Percentiles rank a stretch among this genome's conserved stretches.
Evolutionary conservation across 2,329 filamentous ascomycete species (phyloP).

Genomic region (Diaporthe nobilis): DNA sequence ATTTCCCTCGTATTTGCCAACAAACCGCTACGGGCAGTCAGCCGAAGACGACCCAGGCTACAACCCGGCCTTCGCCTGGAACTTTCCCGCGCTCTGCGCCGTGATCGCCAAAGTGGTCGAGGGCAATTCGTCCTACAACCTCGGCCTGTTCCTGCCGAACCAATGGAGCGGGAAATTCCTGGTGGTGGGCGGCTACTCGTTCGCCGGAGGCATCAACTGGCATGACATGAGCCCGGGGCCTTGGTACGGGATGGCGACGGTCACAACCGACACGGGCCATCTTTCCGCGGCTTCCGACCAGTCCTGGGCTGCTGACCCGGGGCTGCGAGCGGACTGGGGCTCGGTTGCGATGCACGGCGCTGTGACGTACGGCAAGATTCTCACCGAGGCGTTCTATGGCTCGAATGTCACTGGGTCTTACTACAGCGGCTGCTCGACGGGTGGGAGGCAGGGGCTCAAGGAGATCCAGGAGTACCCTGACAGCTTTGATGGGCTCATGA

Average conservation of each 20-base stretch:
- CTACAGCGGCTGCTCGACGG: slow-evolving; percentile 65
- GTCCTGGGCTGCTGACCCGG: slow-evolving; percentile 56
- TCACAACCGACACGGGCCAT: slow-evolving; percentile 62
- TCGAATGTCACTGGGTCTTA: slow-evolving; percentile 52
- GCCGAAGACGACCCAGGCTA: slow-evolving; percentile 28
- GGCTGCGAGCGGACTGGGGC: slow-evolving; percentile 54
- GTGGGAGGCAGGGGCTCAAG: slow-evolving; percentile 64
- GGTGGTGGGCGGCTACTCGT: slow-evolving; percentile 43
- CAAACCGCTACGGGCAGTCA: slow-evolving; percentile 30
- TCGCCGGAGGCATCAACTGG: slow-evolving; percentile 53
- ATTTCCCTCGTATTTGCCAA: background rate
- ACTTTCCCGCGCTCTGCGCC: slow-evolving; percentile 52
- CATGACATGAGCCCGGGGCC: slow-evolving; percentile 46
- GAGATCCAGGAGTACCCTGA: slow-evolving; percentile 61
- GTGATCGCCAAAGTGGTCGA: slow-evolving; percentile 50
- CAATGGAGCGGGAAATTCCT: slow-evolving; percentile 52
- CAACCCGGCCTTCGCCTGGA: slow-evolving; percentile 25
- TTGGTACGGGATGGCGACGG: slow-evolving; percentile 57
- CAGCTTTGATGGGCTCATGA: slow-evolving; percentile 60
- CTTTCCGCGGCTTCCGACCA: slow-evolving; percentile 50
- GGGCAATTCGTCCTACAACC: slow-evolving; percentile 49
- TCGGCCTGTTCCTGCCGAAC: slow-evolving; percentile 52
- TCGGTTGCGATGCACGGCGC: slow-evolving; percentile 61
- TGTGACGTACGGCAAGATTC: slow-evolving; percentile 60
- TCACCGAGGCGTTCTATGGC: slow-evolving; percentile 64